phyloP scores from a whole-genome alignment of 371 early-diverging fungal genomes.

The Mucor racemosus region DNA sequence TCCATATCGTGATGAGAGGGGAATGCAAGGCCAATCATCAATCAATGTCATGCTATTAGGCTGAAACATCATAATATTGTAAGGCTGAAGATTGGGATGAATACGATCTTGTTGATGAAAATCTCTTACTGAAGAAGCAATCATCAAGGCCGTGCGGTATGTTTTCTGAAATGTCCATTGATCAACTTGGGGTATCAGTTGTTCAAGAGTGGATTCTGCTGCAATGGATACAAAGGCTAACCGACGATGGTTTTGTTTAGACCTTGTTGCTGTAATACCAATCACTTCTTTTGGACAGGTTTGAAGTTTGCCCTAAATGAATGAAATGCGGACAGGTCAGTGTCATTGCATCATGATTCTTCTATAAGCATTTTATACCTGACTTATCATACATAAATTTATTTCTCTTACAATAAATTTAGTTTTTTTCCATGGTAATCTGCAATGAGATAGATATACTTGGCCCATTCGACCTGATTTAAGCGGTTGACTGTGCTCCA shows the following conservation, averaged over 20 bases:
- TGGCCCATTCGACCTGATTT: constrained; percentile 28
- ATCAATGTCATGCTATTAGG: not conserved
- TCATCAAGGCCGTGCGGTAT: constrained; percentile 11
- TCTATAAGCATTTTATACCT: not conserved
- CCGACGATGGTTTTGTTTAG: constrained; percentile 7
- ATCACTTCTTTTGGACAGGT: constrained; percentile 11
- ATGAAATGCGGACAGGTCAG: not conserved
- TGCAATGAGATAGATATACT: constrained; percentile 20
- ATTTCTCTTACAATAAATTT: constrained; percentile 11
- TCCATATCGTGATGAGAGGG: constrained; percentile 21
- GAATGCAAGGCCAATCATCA: constrained; percentile 14
- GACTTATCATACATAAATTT: constrained; percentile 15
- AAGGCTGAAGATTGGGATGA: constrained; percentile 28
- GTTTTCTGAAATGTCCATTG: constrained; percentile 27
- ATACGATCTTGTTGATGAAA: constrained; percentile 10
- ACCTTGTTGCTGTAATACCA: constrained; percentile 26
- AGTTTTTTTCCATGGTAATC: constrained; percentile 12
- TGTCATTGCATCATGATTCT: not conserved
- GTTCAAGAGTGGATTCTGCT: constrained; percentile 20
- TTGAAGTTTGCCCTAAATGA: constrained; percentile 2
- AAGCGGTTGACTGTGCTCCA: constrained; percentile 8
- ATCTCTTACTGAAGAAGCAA: constrained; percentile 17
- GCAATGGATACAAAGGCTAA: constrained; percentile 21
- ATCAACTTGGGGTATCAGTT: constrained; percentile 31
- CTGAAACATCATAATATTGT: constrained; percentile 17